Percentiles rank a stretch among this genome's conserved stretches.
phyloP scores from a whole-genome alignment of 768 basidiomycete genomes.

The Brasilioporus rufonigricans region DNA sequence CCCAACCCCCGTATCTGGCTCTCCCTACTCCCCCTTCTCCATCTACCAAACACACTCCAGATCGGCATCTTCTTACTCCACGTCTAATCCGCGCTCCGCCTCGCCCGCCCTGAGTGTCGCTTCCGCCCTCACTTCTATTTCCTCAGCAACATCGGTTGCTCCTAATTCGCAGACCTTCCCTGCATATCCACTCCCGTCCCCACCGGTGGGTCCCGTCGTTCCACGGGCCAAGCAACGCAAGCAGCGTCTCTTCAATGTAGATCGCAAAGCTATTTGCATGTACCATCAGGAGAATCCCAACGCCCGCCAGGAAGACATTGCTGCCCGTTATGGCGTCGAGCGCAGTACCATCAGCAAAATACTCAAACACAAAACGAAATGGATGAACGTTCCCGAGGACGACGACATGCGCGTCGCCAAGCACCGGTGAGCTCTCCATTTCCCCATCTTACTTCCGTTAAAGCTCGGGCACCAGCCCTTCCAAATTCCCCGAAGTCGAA shows the following conservation, averaged over 20 bases:
- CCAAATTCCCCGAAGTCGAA: slow-evolving; percentile 81
- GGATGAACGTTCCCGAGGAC: slow-evolving; percentile 67
- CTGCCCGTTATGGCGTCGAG: slow-evolving; percentile 70
- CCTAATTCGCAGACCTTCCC: slow-evolving; percentile 32
- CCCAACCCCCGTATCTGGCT: slow-evolving; percentile 44
- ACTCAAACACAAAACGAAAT: slow-evolving; percentile 78
- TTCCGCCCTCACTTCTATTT: slow-evolving; percentile 53
- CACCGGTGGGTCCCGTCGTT: slow-evolving; percentile 28
- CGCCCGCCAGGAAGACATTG: slow-evolving; percentile 83
- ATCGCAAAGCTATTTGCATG: slow-evolving; percentile 73
- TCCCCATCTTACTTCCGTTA: slow-evolving; percentile 7
- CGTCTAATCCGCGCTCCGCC: slow-evolving; percentile 49
- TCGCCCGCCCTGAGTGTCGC: slow-evolving; percentile 64
- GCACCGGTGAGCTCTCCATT: slow-evolving; percentile 49
- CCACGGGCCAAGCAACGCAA: slow-evolving; percentile 57
- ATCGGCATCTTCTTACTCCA: slow-evolving; percentile 42
- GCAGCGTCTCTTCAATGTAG: slow-evolving; percentile 69
- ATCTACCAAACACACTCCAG: slow-evolving; percentile 45
- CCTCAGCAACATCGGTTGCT: slow-evolving; percentile 35
- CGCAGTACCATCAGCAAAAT: slow-evolving; percentile 95
- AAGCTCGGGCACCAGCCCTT: slow-evolving; percentile 46
- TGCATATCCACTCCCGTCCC: slow-evolving; percentile 29
- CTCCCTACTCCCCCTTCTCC: slow-evolving; percentile 46
- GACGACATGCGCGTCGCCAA: slow-evolving; percentile 61
- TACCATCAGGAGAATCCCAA: slow-evolving; percentile 63